A percentile compares a stretch with the other conserved stretches of the same genome.
Evolutionary conservation across 345 rosid genomes (phyloP).

Genomic region (Heritiera fomes): DNA sequence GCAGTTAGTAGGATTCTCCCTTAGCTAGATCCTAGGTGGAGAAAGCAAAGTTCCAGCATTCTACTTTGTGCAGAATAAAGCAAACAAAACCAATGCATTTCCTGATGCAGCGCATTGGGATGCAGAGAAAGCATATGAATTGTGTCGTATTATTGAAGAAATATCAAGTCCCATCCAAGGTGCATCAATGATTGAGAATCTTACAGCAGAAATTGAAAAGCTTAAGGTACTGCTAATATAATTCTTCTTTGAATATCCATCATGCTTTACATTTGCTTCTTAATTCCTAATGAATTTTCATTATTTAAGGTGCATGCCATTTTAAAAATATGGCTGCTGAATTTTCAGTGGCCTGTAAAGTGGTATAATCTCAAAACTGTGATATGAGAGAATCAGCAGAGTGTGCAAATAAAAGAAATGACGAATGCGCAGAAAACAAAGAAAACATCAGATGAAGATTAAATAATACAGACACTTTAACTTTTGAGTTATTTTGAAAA

Average conservation of each 20-base stretch:
- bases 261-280: not conserved
- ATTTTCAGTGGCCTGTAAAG: constrained; percentile 1
- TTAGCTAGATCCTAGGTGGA: not conserved
- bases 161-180: constrained; percentile 36
- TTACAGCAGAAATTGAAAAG: constrained; percentile 52
- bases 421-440: not conserved
- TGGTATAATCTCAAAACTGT: not conserved
- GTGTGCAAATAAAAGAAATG: not conserved
- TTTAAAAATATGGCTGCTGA: not conserved
- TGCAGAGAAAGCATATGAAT: constrained; percentile 15
- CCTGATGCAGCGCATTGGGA: constrained; percentile 33
- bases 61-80: constrained; percentile 17
- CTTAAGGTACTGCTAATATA: constrained; percentile 55
- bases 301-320: not conserved
- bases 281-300: not conserved
- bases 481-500: not conserved
- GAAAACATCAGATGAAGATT: not conserved
- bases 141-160: constrained; percentile 30
- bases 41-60: constrained; percentile 15
- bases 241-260: constrained; percentile 9
- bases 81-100: constrained; percentile 23
- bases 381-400: not conserved
- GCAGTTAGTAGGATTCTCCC: not conserved
- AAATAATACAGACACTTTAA: not conserved
- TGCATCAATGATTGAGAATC: constrained; percentile 46